Evolutionary conservation across 1,139 yeast genomes (phyloP).

Genomic region (Groenewaldozyma auringiensis): DNA sequence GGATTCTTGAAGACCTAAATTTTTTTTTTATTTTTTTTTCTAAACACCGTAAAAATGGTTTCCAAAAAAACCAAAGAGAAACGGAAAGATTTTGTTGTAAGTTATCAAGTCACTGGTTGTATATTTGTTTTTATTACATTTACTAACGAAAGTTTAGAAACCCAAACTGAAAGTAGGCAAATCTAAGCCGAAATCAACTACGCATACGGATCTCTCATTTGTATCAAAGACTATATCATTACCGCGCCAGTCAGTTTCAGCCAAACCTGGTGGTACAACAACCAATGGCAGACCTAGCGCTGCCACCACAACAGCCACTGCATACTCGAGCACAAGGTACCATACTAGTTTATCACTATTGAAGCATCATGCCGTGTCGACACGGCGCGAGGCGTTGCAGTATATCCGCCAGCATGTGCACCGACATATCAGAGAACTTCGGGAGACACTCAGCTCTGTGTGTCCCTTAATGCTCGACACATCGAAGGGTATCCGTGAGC

Average conservation of each 20-base stretch:
- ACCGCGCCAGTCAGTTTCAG: conserved; percentile 27
- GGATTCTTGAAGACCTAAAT: background rate
- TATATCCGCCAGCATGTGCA: conserved; percentile 21
- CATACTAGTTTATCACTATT: conserved; percentile 47
- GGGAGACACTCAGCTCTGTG: conserved; percentile 48
- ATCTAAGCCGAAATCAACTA: conserved; percentile 57
- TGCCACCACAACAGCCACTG: background rate
- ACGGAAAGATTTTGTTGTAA: conserved; percentile 56
- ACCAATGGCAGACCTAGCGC: no score
- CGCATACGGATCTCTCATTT: conserved; percentile 80
- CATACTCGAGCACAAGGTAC: conserved; percentile 24
- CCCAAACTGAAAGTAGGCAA: conserved; percentile 87
- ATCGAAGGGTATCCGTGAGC: conserved; percentile 56
- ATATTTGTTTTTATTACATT: background rate
- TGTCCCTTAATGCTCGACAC: conserved; percentile 56
- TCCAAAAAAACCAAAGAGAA: conserved; percentile 53
- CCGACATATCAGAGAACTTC: conserved; percentile 34
- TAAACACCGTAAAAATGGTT: conserved; percentile 17
- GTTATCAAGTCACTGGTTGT: conserved; percentile 17
- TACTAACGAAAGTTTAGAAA: conserved; percentile 35
- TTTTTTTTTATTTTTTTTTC: conserved; percentile 4
- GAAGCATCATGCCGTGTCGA: conserved; percentile 67
- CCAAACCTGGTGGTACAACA: conserved; percentile 6
- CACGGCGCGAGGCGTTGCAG: conserved; percentile 65
- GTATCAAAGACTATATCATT: conserved; percentile 45